phyloP scores from a whole-genome alignment of 2,329 filamentous ascomycete genomes.

The Leptographium galeiforme region DNA sequence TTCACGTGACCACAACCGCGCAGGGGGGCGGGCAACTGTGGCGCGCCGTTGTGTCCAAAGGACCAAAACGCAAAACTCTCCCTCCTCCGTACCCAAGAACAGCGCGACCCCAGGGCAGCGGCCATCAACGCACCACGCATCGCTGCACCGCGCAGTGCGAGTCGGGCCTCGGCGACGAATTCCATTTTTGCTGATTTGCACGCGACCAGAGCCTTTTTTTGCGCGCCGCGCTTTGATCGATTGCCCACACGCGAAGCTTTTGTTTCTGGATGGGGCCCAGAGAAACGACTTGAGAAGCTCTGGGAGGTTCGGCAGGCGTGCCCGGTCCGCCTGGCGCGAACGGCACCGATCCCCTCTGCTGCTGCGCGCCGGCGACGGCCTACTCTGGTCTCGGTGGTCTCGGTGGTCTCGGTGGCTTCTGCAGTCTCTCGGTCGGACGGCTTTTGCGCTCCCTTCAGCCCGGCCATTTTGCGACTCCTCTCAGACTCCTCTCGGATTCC shows the following conservation, averaged over 20 bases:
- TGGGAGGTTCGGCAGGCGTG: constrained; percentile 34
- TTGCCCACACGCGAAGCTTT: not conserved
- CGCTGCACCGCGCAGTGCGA: not conserved
- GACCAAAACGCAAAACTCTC: not conserved
- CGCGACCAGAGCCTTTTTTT: not conserved
- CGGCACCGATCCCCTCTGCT: not conserved
- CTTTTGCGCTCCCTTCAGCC: not conserved
- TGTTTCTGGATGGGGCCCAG: constrained; percentile 8
- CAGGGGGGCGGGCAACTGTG: not conserved
- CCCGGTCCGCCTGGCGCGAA: constrained; percentile 24
- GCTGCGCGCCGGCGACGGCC: too few relatives aligned
- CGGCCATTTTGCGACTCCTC: not conserved
- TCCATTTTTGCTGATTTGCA: not conserved
- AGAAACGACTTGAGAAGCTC: constrained; percentile 8
- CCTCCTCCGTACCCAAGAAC: not conserved
- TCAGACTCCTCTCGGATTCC: not conserved
- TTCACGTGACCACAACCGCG: not conserved
- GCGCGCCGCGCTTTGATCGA: not conserved
- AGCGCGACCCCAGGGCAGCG: not conserved
- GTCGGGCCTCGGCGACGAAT: not conserved
- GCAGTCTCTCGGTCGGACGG: too few relatives aligned
- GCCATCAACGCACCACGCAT: not conserved
- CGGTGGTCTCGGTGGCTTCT: too few relatives aligned
- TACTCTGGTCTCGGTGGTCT: too few relatives aligned
- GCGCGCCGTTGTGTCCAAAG: not conserved